phyloP scores from a whole-genome alignment of 495 filamentous ascomycete genomes.

The Venustampulla echinocandica region DNA sequence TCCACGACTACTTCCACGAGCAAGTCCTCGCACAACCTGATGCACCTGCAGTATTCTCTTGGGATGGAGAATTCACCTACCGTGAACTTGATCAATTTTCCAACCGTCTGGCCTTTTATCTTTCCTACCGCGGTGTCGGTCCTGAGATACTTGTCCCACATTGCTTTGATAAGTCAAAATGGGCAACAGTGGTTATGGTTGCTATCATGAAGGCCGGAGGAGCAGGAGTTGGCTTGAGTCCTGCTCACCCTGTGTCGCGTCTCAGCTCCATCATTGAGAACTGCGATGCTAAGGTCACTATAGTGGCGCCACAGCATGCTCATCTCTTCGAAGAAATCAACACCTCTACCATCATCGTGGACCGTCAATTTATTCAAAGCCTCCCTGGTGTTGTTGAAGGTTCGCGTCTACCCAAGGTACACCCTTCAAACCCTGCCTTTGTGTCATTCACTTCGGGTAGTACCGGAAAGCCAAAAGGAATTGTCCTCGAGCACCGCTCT shows the following conservation, averaged over 20 bases:
- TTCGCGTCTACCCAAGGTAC: background rate
- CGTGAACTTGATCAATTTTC: background rate
- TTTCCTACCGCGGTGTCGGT: background rate
- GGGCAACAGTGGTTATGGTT: conserved; percentile 30
- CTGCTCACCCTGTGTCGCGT: background rate
- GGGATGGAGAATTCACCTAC: conserved; percentile 31
- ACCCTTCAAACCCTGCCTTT: background rate
- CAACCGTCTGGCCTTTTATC: background rate
- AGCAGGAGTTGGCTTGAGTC: background rate
- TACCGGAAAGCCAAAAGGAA: conserved; percentile 36
- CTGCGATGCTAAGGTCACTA: background rate
- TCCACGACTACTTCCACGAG: background rate
- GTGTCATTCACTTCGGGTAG: background rate
- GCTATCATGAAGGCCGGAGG: conserved; percentile 31
- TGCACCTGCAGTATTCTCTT: conserved; percentile 24
- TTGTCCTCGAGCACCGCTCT: conserved; percentile 10
- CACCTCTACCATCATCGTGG: background rate
- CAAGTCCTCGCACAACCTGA: background rate
- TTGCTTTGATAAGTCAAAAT: conserved; percentile 36
- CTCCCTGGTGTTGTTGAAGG: background rate
- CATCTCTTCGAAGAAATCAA: background rate
- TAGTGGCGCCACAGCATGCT: background rate
- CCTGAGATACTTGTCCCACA: background rate
- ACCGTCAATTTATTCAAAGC: background rate
- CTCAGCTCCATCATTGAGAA: background rate